Percentiles rank a stretch among this genome's conserved stretches.
These are phyloP conservation scores for Pleurotus pulmonarius DNA, from an alignment of 768 basidiomycete species.

Conservation along the genomic window DNA sequence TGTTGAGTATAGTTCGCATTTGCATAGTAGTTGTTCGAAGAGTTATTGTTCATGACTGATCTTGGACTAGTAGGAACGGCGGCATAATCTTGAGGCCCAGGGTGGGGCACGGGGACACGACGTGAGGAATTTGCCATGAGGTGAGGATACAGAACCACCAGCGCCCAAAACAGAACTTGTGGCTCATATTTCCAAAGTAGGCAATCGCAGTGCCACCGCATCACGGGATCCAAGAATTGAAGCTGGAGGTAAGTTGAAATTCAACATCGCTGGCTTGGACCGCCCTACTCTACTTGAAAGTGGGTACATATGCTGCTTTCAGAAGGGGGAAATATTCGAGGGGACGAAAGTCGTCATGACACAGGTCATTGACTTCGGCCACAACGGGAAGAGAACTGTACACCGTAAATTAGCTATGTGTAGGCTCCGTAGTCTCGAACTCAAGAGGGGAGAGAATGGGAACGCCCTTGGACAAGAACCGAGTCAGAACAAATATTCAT, in stretches of 20 bases:
- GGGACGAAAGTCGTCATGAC: no score
- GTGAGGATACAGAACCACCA: not conserved
- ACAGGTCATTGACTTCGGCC: no score
- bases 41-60: constrained; percentile 19
- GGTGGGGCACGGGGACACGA: constrained; percentile 37
- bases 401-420: no score
- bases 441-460: no score
- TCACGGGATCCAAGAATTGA: not conserved
- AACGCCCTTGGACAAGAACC: no score
- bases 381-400: no score
- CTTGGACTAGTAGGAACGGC: constrained; percentile 64
- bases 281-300: no score
- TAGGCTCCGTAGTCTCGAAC: no score
- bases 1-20: constrained; percentile 21
- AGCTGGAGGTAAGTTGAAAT: not conserved
- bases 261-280: not conserved
- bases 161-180: not conserved
- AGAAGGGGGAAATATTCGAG: no score
- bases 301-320: no score
- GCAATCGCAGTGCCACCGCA: not conserved
- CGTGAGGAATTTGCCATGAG: constrained; percentile 25
- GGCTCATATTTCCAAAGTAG: not conserved
- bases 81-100: constrained; percentile 53
- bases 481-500: no score
- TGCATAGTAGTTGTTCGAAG: constrained; percentile 19